A percentile compares a stretch with the other conserved stretches of the same genome.
Evolutionary conservation across 345 rosid genomes (phyloP).

Genomic region (Populus nigra): DNA sequence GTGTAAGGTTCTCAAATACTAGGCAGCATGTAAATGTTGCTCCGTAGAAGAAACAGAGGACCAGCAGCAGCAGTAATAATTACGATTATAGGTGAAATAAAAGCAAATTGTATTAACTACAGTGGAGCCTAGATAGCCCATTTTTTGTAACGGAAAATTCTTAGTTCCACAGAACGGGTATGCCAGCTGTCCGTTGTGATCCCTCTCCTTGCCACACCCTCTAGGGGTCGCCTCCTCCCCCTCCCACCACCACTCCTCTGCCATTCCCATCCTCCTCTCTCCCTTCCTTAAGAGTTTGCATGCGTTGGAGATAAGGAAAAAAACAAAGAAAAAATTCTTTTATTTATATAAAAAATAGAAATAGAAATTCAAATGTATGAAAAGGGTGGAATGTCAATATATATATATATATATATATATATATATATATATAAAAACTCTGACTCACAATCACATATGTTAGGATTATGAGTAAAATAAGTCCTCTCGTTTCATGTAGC

Average conservation of each 20-base stretch:
- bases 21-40: background rate
- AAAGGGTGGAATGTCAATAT: background rate
- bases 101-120: background rate
- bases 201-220: background rate
- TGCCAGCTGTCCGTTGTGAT: background rate
- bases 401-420: no score
- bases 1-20: background rate
- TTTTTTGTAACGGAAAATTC: background rate
- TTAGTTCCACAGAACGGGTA: background rate
- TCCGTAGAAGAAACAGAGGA: background rate
- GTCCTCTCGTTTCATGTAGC: no score
- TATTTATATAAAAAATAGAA: background rate
- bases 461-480: no score
- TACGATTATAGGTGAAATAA: background rate
- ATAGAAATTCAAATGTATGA: no score
- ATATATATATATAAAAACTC: no score
- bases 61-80: background rate
- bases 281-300: no score
- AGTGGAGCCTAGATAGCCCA: background rate
- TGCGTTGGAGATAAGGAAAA: no score
- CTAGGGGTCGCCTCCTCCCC: background rate
- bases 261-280: background rate
- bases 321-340: background rate
- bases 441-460: no score
- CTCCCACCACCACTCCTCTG: background rate